Conservation (phyloP, 1,284 basidiomycete species). For the Schizopora paradoxa region DNA sequence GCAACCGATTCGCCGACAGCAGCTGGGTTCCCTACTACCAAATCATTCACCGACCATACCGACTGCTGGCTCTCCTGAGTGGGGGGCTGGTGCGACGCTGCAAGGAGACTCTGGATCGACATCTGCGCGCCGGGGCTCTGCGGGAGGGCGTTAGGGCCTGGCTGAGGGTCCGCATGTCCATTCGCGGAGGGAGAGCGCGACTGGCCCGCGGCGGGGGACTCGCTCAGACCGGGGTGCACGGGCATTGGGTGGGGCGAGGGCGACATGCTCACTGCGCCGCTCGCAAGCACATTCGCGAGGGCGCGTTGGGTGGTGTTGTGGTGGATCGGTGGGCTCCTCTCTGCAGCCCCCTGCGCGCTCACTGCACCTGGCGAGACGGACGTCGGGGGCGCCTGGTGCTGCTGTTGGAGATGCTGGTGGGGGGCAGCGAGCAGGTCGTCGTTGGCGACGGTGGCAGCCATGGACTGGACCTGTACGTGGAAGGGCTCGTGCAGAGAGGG, state of each 20-base stretch:
- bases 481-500: constrained; percentile 7
- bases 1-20: constrained; percentile 1
- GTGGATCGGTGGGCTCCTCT: constrained; percentile 21
- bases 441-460: constrained; percentile 7
- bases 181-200: not conserved
- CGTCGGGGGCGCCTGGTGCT: constrained; percentile 31
- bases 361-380: constrained; percentile 37
- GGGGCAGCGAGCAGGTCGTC: constrained; percentile 31
- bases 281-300: no score
- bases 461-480: constrained; percentile 10
- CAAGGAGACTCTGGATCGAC: constrained; percentile 17
- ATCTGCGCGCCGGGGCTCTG: constrained; percentile 13
- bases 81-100: constrained; percentile 9
- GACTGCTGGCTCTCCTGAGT: constrained; percentile 20
- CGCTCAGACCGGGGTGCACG: constrained; percentile 1
- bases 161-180: not conserved
- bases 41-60: constrained; percentile 18
- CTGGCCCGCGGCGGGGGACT: constrained; percentile 6
- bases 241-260: not conserved
- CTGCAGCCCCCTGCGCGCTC: constrained; percentile 30
- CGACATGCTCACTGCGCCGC: no score
- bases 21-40: not conserved
- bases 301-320: constrained; percentile 25
- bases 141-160: not conserved
- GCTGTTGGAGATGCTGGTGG: constrained; percentile 28